phyloP scores from a whole-genome alignment of 2,329 filamentous ascomycete species.

The Neoscytalidium dimidiatum region DNA sequence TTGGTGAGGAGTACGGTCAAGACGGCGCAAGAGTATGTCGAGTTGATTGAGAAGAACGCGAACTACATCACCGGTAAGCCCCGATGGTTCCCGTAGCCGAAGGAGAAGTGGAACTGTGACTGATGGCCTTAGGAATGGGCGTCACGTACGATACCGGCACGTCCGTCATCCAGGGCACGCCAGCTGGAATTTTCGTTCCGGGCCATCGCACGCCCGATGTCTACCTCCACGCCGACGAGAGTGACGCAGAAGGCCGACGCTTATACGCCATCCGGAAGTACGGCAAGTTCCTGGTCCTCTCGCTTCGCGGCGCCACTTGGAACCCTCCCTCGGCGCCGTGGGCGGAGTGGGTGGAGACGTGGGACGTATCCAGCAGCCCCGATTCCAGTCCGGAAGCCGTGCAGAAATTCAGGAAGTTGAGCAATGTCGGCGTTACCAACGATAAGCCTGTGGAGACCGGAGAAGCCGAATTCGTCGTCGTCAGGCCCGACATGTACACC shows the following conservation, averaged over 20 bases:
- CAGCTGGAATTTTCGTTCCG: constrained; percentile 17
- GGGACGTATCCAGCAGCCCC: constrained; percentile 3
- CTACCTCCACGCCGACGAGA: constrained; percentile 6
- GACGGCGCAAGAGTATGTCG: constrained; percentile 49
- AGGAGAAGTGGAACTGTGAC: neutral
- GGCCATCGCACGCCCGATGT: constrained; percentile 16
- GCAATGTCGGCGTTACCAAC: constrained; percentile 1
- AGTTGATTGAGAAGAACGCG: constrained; percentile 51
- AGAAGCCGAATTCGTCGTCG: neutral
- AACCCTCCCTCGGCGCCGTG: constrained; percentile 4
- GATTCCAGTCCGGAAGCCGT: neutral
- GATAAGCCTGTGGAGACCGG: constrained; percentile 10
- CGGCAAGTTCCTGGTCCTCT: constrained; percentile 18
- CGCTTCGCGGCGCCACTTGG: constrained; percentile 2
- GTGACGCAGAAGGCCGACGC: neutral
- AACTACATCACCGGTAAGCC: constrained; percentile 49
- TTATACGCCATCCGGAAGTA: constrained; percentile 6
- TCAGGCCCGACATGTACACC: constrained; percentile 17
- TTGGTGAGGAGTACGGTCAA: constrained; percentile 49
- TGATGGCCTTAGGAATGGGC: constrained; percentile 33
- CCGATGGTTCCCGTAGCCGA: no score
- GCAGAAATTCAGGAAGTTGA: neutral
- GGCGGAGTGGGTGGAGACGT: constrained; percentile 16
- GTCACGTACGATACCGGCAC: constrained; percentile 40
- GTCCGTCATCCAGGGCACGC: neutral